phyloP scores from a whole-genome alignment of 2,329 filamentous ascomycete species.

The Ceratocystis diversiconidia region DNA sequence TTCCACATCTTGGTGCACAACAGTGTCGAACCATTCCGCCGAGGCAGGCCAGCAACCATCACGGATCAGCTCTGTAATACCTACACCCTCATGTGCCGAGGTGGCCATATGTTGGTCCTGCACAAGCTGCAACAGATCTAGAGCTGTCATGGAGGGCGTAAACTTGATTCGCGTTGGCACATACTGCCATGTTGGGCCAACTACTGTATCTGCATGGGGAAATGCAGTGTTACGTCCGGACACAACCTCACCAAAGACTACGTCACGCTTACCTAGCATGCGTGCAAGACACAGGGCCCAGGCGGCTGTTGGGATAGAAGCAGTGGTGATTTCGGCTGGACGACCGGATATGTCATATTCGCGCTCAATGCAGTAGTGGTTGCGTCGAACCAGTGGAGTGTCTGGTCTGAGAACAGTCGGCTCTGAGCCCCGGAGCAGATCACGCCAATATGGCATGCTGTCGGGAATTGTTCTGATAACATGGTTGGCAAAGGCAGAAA shows the following conservation, averaged over 20 bases:
- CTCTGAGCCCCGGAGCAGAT: slow-evolving; percentile 40
- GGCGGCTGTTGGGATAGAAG: slow-evolving; percentile 51
- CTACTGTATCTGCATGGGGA: slow-evolving; percentile 35
- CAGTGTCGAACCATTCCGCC: slow-evolving; percentile 37
- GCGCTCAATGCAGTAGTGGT: slow-evolving; percentile 31
- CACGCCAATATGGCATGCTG: slow-evolving; percentile 46
- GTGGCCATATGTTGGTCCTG: slow-evolving; percentile 44
- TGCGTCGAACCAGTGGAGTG: slow-evolving; percentile 26
- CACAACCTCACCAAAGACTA: slow-evolving; percentile 53
- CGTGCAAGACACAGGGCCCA: slow-evolving; percentile 50
- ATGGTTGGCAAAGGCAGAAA: slow-evolving; percentile 34
- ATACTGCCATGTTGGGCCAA: slow-evolving; percentile 55
- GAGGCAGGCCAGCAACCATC: slow-evolving; percentile 33
- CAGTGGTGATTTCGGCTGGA: slow-evolving; percentile 43
- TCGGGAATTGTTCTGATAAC: slow-evolving; percentile 31
- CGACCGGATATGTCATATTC: slow-evolving; percentile 34
- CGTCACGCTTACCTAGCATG: slow-evolving; percentile 37
- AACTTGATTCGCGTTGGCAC: slow-evolving; percentile 49
- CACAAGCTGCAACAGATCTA: slow-evolving; percentile 38
- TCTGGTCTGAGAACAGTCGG: slow-evolving; percentile 32
- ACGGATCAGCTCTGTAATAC: slow-evolving; percentile 38
- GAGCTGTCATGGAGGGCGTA: slow-evolving; percentile 33
- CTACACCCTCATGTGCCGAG: slow-evolving; percentile 40
- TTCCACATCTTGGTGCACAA: slow-evolving; percentile 46
- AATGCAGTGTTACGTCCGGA: slow-evolving; percentile 48